These are phyloP conservation scores for Paxillus ammoniavirescens DNA, from an alignment of 768 basidiomycete species.

Conservation along the genomic window DNA sequence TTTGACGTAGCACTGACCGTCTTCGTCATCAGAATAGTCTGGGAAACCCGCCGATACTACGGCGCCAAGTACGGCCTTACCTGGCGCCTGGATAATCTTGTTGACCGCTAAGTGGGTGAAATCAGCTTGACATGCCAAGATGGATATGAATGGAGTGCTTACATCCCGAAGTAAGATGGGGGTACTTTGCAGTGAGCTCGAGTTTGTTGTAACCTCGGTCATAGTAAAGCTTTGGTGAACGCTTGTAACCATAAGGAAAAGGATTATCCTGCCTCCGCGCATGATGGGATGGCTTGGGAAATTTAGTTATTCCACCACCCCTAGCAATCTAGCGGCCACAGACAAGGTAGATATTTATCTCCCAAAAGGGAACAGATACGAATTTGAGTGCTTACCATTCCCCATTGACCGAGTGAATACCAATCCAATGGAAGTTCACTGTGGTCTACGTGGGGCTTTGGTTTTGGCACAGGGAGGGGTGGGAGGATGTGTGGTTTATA, in stretches of 20 bases:
- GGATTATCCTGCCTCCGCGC: constrained; percentile 22
- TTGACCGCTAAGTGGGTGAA: constrained; percentile 43
- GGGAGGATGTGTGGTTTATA: constrained; percentile 1
- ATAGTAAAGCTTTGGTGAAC: constrained; percentile 23
- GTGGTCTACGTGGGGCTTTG: constrained; percentile 18
- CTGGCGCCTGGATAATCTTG: constrained; percentile 46
- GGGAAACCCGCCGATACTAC: constrained; percentile 44
- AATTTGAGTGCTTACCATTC: constrained; percentile 13
- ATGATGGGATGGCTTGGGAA: constrained; percentile 22
- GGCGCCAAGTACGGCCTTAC: constrained; percentile 43
- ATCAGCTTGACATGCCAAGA: constrained; percentile 2
- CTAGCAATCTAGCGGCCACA: constrained; percentile 9
- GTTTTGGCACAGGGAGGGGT: constrained; percentile 13
- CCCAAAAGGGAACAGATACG: background rate
- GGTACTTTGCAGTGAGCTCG: constrained; percentile 33
- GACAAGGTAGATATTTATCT: background rate
- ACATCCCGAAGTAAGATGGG: constrained; percentile 45
- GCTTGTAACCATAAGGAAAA: constrained; percentile 8
- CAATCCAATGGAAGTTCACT: constrained; percentile 18
- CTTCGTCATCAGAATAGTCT: constrained; percentile 29
- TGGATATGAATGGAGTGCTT: constrained; percentile 7
- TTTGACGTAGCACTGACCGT: constrained; percentile 15
- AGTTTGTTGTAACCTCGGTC: constrained; percentile 27
- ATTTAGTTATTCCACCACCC: constrained; percentile 13
- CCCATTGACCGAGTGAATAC: constrained; percentile 17